phyloP scores from a whole-genome alignment of 805 yeast species.

The Brettanomyces sp. region DNA sequence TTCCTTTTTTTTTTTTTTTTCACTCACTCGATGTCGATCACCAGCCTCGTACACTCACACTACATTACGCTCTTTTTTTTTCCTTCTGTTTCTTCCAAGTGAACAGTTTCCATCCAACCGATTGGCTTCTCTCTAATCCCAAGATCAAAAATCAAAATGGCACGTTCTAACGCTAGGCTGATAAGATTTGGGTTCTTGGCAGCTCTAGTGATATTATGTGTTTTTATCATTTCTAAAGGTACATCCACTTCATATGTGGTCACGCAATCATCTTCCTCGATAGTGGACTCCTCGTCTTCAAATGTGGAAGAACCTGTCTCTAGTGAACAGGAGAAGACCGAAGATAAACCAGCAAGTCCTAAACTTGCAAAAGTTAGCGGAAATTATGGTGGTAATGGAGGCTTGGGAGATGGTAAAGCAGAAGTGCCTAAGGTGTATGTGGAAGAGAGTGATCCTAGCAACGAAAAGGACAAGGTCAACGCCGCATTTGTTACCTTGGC shows the following conservation, averaged over 20 bases:
- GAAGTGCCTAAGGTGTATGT: background rate
- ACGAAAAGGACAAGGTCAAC: conserved; percentile 35
- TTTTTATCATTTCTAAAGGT: conserved; percentile 40
- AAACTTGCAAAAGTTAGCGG: background rate
- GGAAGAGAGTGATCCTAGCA: background rate
- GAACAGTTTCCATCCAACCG: background rate
- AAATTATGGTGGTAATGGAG: background rate
- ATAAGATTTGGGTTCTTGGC: conserved; percentile 41
- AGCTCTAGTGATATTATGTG: conserved; percentile 34
- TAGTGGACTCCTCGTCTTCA: conserved; percentile 4
- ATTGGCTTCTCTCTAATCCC: background rate
- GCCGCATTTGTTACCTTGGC: conserved; percentile 81
- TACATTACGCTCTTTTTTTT: too few relatives aligned
- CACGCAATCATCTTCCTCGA: conserved; percentile 1
- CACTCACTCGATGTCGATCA: background rate
- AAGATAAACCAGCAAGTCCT: background rate
- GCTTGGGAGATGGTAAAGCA: background rate
- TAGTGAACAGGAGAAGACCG: conserved; percentile 1
- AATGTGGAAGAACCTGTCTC: conserved; percentile 5
- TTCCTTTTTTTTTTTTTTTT: background rate
- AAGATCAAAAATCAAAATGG: conserved; percentile 19
- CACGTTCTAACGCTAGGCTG: conserved; percentile 39
- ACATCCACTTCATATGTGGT: conserved; percentile 25
- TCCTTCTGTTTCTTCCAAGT: background rate
- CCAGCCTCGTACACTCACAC: too few relatives aligned